These are phyloP conservation scores for Dissophora ornata DNA, from an alignment of 192 early-diverging fungal genomes.

Conservation along the genomic window DNA sequence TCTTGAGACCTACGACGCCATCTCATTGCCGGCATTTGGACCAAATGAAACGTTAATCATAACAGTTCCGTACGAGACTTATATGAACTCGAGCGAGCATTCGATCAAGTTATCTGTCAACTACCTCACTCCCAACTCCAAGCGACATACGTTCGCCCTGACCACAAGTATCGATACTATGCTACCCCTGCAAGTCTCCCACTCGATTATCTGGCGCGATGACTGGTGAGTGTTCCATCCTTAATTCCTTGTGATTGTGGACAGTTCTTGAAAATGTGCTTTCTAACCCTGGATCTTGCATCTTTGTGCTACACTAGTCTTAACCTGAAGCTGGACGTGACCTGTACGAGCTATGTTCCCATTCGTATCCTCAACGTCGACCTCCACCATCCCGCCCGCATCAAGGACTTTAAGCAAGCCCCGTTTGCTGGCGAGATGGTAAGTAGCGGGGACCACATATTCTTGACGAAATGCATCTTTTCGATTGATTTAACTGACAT, in stretches of 20 bases:
- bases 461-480: neutral
- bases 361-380: constrained; percentile 62
- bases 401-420: constrained; percentile 39
- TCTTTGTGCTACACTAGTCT: constrained; percentile 36
- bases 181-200: constrained; percentile 63
- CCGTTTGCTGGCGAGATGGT: constrained; percentile 55
- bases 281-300: neutral
- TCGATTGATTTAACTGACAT: neutral
- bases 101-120: constrained; percentile 26
- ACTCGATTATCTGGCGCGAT: constrained; percentile 64
- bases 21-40: constrained; percentile 35
- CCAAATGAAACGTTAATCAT: constrained; percentile 40
- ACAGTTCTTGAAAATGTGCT: neutral
- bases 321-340: constrained; percentile 59
- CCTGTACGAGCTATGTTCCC: constrained; percentile 61
- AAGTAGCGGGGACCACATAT: neutral
- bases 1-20: constrained; percentile 26
- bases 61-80: constrained; percentile 34
- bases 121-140: constrained; percentile 43
- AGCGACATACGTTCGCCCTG: constrained; percentile 54
- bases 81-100: constrained; percentile 21
- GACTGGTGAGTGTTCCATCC: constrained; percentile 57
- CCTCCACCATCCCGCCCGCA: constrained; percentile 35
- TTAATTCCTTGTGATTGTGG: neutral
- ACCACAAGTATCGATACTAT: constrained; percentile 63